Evolutionary conservation across 2,329 filamentous ascomycete genomes (phyloP).

Genomic region (Pezicula neosporulosa): DNA sequence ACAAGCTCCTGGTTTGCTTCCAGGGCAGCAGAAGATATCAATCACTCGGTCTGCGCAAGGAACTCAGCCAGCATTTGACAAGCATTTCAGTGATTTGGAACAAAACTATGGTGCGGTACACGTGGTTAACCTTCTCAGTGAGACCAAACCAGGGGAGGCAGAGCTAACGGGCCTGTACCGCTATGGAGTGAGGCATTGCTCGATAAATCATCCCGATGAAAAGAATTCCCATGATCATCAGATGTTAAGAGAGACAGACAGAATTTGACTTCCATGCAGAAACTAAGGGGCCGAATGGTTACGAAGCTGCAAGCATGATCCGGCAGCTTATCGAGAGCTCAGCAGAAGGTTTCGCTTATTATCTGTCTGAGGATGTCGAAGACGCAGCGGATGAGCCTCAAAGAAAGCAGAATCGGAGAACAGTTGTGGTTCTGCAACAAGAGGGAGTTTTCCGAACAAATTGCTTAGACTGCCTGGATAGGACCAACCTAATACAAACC

Average conservation of each 20-base stretch:
- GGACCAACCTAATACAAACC: constrained; percentile 94
- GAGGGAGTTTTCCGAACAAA: constrained; percentile 96
- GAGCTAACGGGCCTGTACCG: constrained; percentile 80
- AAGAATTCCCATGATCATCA: constrained; percentile 63
- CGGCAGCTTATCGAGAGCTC: constrained; percentile 73
- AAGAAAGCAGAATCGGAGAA: constrained; percentile 32
- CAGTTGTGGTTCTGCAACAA: constrained; percentile 77
- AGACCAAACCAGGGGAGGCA: constrained; percentile 79
- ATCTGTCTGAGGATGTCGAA: constrained; percentile 68
- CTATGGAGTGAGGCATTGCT: constrained; percentile 70
- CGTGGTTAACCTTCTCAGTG: constrained; percentile 90
- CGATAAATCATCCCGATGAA: constrained; percentile 58
- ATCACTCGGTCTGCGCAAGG: constrained; percentile 86
- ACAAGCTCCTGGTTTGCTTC: constrained; percentile 80
- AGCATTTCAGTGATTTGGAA: constrained; percentile 87
- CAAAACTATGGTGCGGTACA: constrained; percentile 86
- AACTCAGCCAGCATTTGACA: constrained; percentile 91
- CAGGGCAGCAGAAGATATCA: constrained; percentile 91
- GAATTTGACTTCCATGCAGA: constrained; percentile 98
- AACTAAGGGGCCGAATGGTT: constrained; percentile 80
- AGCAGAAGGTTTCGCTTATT: constrained; percentile 89
- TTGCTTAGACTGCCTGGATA: constrained; percentile 91
- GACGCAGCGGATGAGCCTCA: constrained; percentile 36
- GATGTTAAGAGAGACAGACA: constrained; percentile 75
- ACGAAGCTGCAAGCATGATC: constrained; percentile 87